These are phyloP conservation scores for Fusarium graminum DNA, from an alignment of 2,329 filamentous ascomycete species.

Conservation along the genomic window DNA sequence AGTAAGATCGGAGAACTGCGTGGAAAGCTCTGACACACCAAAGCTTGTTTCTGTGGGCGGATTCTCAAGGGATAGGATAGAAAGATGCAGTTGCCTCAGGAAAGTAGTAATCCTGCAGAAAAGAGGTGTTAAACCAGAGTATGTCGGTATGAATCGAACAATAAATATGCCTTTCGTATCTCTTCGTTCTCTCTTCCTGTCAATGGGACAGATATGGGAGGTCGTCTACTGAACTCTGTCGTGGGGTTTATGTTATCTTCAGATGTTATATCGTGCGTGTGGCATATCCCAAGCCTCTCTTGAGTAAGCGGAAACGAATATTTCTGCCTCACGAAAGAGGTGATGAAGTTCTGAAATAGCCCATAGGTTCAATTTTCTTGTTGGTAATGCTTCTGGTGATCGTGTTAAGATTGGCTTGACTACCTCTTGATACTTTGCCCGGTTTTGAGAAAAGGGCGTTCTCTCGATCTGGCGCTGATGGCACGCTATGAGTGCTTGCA, in stretches of 20 bases:
- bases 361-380: not conserved
- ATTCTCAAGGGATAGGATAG: not conserved
- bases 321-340: not conserved
- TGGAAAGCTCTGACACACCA: not conserved
- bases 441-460: accelerated
- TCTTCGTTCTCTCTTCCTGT: too few relatives aligned
- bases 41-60: too few relatives aligned
- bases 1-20: not conserved
- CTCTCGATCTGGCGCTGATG: not conserved
- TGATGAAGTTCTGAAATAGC: not conserved
- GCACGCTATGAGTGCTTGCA: not conserved
- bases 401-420: not conserved
- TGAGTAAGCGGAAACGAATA: not conserved
- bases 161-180: too few relatives aligned
- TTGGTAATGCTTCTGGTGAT: not conserved
- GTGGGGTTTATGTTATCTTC: too few relatives aligned
- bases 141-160: too few relatives aligned
- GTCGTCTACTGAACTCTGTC: too few relatives aligned
- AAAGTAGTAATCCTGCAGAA: not conserved
- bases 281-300: not conserved
- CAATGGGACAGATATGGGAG: not conserved
- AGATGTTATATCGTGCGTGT: too few relatives aligned
- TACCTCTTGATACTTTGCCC: not conserved
- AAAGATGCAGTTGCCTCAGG: accelerated
- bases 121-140: too few relatives aligned